Percentiles rank a stretch among this genome's conserved stretches.
These are phyloP conservation scores for Camelina hispida DNA, from an alignment of 345 rosid genomes.

Conservation along the genomic window DNA sequence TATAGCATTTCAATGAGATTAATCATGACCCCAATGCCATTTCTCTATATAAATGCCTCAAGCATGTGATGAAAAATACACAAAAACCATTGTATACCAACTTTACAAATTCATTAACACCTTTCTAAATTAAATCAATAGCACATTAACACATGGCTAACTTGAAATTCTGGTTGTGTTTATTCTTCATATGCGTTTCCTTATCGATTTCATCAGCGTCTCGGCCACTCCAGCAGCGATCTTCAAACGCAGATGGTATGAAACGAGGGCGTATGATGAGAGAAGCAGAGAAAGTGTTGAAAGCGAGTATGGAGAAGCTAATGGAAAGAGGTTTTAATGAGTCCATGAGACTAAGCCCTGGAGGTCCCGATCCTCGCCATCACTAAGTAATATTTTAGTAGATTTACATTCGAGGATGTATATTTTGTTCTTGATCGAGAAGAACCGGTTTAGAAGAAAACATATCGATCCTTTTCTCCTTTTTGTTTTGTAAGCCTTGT, in stretches of 20 bases:
- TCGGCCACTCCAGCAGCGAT: constrained; percentile 36
- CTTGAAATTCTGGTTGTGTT: constrained; percentile 37
- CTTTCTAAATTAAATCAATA: constrained; percentile 10
- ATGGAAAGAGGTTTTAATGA: constrained; percentile 44
- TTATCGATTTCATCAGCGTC: constrained; percentile 41
- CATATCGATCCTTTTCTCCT: constrained; percentile 15
- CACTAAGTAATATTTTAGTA: constrained; percentile 41
- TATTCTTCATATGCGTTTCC: constrained; percentile 44
- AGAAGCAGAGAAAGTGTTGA: constrained; percentile 52
- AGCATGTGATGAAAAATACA: constrained; percentile 14
- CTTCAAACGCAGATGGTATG: constrained; percentile 1
- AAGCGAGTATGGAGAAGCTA: constrained; percentile 51
- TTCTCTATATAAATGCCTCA: constrained; percentile 41
- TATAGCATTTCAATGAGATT: neutral
- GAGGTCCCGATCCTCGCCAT: constrained; percentile 78
- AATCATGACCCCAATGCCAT: constrained; percentile 32
- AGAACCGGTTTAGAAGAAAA: constrained; percentile 35
- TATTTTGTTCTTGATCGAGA: constrained; percentile 25
- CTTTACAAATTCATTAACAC: neutral
- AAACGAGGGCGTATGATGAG: constrained; percentile 48
- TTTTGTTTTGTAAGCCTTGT: neutral
- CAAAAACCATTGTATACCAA: neutral
- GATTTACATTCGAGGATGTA: constrained; percentile 1
- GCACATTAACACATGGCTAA: constrained; percentile 36
- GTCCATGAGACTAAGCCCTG: constrained; percentile 61